Conservation (phyloP, 163 green algal species). For the Chloromonas sp. region DNA sequence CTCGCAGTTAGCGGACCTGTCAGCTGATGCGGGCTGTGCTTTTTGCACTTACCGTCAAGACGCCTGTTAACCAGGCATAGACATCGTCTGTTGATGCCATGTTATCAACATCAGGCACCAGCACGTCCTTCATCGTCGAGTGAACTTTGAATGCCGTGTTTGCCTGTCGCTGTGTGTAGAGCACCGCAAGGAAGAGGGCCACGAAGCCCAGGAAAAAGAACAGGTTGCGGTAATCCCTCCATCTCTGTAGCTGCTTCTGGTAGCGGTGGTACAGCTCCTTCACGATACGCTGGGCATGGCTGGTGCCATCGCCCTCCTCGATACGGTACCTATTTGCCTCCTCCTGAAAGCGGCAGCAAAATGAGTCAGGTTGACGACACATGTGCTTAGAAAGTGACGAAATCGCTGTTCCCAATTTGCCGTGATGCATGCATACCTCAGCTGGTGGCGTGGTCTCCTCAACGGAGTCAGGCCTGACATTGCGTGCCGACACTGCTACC, state of each 20-base stretch:
- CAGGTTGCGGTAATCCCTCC: slow-evolving; percentile 62
- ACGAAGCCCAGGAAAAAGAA: slow-evolving; percentile 67
- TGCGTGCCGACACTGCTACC: no score
- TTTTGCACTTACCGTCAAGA: slow-evolving; percentile 32
- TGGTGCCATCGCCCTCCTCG: slow-evolving; percentile 27
- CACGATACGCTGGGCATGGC: slow-evolving; percentile 48
- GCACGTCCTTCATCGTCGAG: slow-evolving; percentile 44
- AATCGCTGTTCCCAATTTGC: not conserved
- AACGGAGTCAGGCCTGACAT: no score
- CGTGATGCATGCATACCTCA: no score
- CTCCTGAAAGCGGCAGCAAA: not conserved
- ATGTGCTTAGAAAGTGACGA: not conserved
- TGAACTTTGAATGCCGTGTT: slow-evolving; percentile 43
- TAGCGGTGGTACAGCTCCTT: slow-evolving; percentile 56
- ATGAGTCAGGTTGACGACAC: not conserved
- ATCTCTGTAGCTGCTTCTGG: slow-evolving; percentile 57
- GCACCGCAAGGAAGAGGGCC: slow-evolving; percentile 56
- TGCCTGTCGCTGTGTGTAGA: slow-evolving; percentile 64
- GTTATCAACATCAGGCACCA: slow-evolving; percentile 26
- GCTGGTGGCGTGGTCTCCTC: no score
- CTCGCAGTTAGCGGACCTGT: no score
- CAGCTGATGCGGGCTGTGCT: not conserved
- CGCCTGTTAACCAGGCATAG: slow-evolving; percentile 48
- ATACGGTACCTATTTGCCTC: slow-evolving; percentile 3
- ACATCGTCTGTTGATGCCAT: slow-evolving; percentile 47